Base-by-base conservation (phyloP, 257 asterid genomes). In the Solanum habrochaites region DNA sequence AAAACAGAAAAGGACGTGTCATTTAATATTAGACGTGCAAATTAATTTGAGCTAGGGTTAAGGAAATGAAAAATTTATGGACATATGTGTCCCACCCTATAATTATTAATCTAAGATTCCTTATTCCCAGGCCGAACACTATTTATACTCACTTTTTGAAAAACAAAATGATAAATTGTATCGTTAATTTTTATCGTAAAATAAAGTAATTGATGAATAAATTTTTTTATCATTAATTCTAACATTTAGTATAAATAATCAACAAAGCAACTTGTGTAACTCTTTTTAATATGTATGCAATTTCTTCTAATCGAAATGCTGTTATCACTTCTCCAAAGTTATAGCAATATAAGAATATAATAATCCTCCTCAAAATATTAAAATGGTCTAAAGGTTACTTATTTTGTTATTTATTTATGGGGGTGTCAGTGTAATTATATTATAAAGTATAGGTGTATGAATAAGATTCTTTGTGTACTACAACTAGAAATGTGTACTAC, bases 61-160 rank as follows among this genome's bases (percentile, higher is more conserved):
- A 16, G 42, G 42, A 47, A 47, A 29, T 80, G 85, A 39, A 31
- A 85, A 86, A 82, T 85, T 25, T 69, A 47, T 27, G 87, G 62
- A 75, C 32, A 88, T 71, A 3, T 72, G 84, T 88, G 85, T 66
- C 88, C 88, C 91, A 87, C 90, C 6, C 8, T 39, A 18, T 40
- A 15, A 6, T 73, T 73, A 39, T 45, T 47, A 16, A 29, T 29
- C 85, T 64, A 29, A 70, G 87, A 89, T 87, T 85, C 91, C 88
- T 85, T 45, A 42, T 83, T 56, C 45, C 64, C n/a, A 58, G 49
- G 70, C 35, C 2, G 6, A 40, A 77, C 67, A 11, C 37, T 27
- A 56, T 56, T 56, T 56, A n/a, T 56, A 18, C n/a, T 52, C 64
- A 56, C 64, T 40, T 40, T 40, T 35, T 35, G 0, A 35, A 35